phyloP scores from a whole-genome alignment of 176 grass and related monocot species.

The Triticum urartu region DNA sequence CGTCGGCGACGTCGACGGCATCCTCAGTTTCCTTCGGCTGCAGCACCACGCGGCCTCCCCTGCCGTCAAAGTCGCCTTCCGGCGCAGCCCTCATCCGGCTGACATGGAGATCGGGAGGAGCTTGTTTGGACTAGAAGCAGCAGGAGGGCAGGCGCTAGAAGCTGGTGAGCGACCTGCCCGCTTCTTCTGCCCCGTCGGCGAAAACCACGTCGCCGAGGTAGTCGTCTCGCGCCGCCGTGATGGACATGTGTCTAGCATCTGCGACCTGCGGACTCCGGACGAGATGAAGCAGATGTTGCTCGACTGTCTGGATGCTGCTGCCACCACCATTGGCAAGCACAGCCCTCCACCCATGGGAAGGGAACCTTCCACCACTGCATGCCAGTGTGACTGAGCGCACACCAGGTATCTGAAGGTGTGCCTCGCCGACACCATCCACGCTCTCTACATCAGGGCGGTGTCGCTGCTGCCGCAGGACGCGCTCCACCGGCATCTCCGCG shows the following conservation, averaged over 20 bases:
- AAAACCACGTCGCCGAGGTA: background rate
- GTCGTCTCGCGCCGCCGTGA: background rate
- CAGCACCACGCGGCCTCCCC: background rate
- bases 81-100: background rate
- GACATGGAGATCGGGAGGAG: background rate
- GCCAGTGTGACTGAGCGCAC: slow-evolving; percentile 1
- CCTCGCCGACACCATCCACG: background rate
- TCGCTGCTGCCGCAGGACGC: slow-evolving; percentile 2
- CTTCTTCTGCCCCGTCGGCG: background rate
- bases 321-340: background rate
- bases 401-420: slow-evolving; percentile 2
- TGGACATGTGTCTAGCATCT: slow-evolving; percentile 10
- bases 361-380: background rate
- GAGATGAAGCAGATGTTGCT: background rate
- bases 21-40: background rate
- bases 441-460: background rate
- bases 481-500: background rate
- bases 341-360: background rate
- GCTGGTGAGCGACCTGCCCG: background rate
- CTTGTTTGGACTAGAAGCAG: background rate
- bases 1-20: background rate
- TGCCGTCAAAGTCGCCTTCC: background rate
- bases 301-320: background rate
- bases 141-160: background rate
- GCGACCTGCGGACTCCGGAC: background rate